Evolutionary conservation across 1,284 basidiomycete species (phyloP).

Genomic region (Ceratobasidium sp.): DNA sequence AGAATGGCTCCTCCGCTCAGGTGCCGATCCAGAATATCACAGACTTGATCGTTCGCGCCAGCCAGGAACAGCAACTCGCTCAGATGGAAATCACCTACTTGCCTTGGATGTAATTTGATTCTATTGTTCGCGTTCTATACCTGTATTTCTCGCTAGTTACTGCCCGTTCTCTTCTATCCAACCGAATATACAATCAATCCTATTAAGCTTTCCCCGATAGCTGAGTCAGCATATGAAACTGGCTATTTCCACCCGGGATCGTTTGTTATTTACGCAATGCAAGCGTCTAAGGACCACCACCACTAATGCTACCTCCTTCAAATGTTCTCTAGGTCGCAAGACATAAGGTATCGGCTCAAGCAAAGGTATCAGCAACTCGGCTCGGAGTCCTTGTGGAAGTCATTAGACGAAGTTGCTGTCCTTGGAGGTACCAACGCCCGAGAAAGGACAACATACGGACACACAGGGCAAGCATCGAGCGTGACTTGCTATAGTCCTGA

Average conservation of each 20-base stretch:
- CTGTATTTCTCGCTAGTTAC: constrained; percentile 8
- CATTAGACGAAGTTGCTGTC: constrained; percentile 70
- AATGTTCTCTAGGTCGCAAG: constrained; percentile 26
- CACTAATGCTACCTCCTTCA: constrained; percentile 5
- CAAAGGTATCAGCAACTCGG: constrained; percentile 40
- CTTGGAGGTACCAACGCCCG: constrained; percentile 65
- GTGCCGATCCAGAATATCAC: constrained; percentile 43
- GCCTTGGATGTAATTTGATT: constrained; percentile 41
- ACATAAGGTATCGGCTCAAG: constrained; percentile 19
- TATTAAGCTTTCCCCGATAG: neutral
- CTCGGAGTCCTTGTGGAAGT: constrained; percentile 48
- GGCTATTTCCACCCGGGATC: neutral
- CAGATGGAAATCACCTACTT: constrained; percentile 42
- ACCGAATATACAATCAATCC: neutral
- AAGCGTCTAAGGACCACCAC: constrained; percentile 26
- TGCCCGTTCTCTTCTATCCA: neutral
- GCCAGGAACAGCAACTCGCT: constrained; percentile 42
- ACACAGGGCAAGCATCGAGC: constrained; percentile 69
- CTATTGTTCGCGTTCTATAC: neutral
- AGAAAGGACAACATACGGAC: constrained; percentile 61
- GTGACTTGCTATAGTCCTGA: neutral
- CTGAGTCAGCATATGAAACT: constrained; percentile 9
- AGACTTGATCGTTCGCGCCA: constrained; percentile 42
- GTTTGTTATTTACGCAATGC: neutral
- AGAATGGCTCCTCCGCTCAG: constrained; percentile 35